These are phyloP conservation scores for Salix exigua DNA, from an alignment of 345 rosid genomes.

Conservation along the genomic window DNA sequence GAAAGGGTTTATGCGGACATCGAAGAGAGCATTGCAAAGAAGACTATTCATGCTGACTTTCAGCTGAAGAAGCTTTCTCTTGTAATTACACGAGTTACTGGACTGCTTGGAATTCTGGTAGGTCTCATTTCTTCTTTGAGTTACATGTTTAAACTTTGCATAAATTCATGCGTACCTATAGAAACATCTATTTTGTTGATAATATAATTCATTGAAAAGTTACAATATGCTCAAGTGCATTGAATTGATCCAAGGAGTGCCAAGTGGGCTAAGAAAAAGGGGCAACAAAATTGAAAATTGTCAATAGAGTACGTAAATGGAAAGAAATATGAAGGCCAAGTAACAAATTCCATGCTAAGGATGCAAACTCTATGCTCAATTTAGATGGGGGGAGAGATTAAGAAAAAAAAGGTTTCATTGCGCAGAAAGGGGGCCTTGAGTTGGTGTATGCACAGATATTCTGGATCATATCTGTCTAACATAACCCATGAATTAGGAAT, in stretches of 20 bases:
- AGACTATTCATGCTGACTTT: slow-evolving; percentile 55
- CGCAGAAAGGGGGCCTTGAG: too few relatives aligned
- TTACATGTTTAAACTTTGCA: background rate
- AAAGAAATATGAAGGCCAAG: background rate
- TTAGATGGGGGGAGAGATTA: too few relatives aligned
- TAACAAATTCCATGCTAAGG: too few relatives aligned
- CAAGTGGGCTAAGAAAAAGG: too few relatives aligned
- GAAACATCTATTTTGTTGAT: background rate
- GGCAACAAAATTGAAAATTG: background rate
- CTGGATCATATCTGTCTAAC: too few relatives aligned
- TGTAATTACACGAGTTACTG: slow-evolving; percentile 73
- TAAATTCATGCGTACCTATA: background rate
- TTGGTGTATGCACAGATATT: too few relatives aligned
- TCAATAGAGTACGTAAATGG: background rate
- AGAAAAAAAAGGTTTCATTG: too few relatives aligned
- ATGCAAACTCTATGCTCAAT: too few relatives aligned
- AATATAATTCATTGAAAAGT: background rate
- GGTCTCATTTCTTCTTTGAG: slow-evolving; percentile 15
- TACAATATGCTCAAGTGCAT: background rate
- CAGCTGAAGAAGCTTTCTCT: slow-evolving; percentile 67
- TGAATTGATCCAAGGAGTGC: background rate
- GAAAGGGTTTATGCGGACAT: slow-evolving; percentile 71
- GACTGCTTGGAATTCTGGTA: slow-evolving; percentile 87
- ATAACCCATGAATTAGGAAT: too few relatives aligned
- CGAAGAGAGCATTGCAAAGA: slow-evolving; percentile 42